phyloP scores from a whole-genome alignment of 1,284 basidiomycete species.

The Phlebopus sp. region DNA sequence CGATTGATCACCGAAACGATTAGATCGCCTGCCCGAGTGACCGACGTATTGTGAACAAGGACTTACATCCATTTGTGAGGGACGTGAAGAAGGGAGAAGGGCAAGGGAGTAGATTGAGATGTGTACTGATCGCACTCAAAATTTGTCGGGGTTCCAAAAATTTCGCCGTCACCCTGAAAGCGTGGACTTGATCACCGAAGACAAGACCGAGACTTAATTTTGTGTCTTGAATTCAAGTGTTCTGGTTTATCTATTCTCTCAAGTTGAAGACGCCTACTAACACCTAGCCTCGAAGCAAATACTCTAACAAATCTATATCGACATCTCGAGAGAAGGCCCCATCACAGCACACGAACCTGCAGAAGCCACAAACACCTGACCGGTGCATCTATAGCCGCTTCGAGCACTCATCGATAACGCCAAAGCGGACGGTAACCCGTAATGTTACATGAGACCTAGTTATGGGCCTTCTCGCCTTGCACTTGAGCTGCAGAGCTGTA shows the following conservation, averaged over 20 bases:
- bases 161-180: constrained; percentile 16
- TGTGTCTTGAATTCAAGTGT: no score
- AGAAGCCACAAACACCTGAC: neutral
- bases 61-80: constrained; percentile 30
- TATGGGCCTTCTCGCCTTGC: no score
- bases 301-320: no score
- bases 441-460: no score
- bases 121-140: constrained; percentile 25
- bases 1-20: constrained; percentile 2
- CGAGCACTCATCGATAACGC: neutral
- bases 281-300: no score
- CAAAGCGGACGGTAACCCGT: neutral
- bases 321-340: no score
- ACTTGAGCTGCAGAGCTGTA: no score
- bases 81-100: constrained; percentile 16
- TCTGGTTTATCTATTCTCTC: no score
- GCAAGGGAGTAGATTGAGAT: constrained; percentile 20
- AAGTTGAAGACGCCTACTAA: no score
- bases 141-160: constrained; percentile 37
- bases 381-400: neutral
- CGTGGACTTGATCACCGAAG: no score
- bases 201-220: no score
- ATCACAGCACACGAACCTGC: no score
- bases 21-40: constrained; percentile 3
- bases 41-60: neutral